These are phyloP conservation scores for Tilletia caries DNA, from an alignment of 1,284 basidiomycete genomes.

Conservation along the genomic window DNA sequence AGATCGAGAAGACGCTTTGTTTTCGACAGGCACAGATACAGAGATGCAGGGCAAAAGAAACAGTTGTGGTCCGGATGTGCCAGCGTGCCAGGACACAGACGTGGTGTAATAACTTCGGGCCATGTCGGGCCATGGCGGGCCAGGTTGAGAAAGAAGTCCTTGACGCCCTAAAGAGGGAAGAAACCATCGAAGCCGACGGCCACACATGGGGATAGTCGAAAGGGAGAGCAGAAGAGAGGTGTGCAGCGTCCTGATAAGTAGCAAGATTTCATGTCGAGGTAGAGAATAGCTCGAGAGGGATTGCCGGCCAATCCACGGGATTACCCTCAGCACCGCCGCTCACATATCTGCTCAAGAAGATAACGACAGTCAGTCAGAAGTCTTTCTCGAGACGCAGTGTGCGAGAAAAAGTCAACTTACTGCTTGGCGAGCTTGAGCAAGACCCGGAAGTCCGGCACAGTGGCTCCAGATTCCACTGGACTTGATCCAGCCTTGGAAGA, in stretches of 20 bases:
- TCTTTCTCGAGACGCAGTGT: not conserved
- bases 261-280: not conserved
- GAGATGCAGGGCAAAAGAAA: no score
- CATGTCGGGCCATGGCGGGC: no score
- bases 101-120: no score
- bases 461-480: not conserved
- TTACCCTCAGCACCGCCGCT: not conserved
- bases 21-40: no score
- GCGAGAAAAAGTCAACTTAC: not conserved
- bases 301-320: not conserved
- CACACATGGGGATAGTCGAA: no score
- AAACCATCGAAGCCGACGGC: no score
- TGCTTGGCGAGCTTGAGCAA: slow-evolving; percentile 8
- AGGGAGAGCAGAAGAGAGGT: not conserved
- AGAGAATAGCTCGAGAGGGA: slow-evolving; percentile 8
- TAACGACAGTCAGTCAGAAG: not conserved
- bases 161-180: no score
- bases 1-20: no score
- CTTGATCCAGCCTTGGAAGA: not conserved
- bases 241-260: not conserved
- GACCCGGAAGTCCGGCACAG: slow-evolving; percentile 1
- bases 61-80: no score
- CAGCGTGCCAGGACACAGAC: no score
- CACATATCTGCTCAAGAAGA: slow-evolving; percentile 3
- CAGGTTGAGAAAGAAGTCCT: no score